These are phyloP conservation scores for Phytopythium oedochilum DNA, from an alignment of 352 stramenopile genomes.

Conservation along the genomic window DNA sequence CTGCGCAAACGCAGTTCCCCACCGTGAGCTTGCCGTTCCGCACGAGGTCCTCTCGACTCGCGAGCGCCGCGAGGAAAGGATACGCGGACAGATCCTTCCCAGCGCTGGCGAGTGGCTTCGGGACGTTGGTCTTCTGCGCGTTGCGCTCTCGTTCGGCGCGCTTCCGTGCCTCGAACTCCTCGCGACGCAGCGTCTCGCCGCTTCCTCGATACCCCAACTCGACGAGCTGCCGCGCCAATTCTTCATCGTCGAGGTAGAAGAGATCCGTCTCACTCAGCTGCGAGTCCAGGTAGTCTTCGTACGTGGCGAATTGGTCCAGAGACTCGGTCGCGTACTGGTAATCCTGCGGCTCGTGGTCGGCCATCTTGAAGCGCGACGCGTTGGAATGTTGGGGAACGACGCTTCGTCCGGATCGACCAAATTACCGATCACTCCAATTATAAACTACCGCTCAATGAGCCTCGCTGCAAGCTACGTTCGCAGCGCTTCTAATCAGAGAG, in stretches of 20 bases:
- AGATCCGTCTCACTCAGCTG: slow-evolving; percentile 91
- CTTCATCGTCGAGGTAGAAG: slow-evolving; percentile 93
- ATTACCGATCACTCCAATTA: background rate
- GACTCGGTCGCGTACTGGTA: slow-evolving; percentile 76
- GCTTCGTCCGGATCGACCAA: background rate
- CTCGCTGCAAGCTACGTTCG: background rate
- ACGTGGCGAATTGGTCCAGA: slow-evolving; percentile 89
- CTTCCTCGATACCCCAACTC: slow-evolving; percentile 93
- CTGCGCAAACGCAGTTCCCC: background rate
- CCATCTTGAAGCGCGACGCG: no score
- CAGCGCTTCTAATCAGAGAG: background rate
- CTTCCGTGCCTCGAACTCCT: slow-evolving; percentile 92
- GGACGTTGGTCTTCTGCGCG: slow-evolving; percentile 86
- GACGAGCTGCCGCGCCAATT: slow-evolving; percentile 90
- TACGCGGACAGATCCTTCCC: slow-evolving; percentile 86
- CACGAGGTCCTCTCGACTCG: slow-evolving; percentile 91
- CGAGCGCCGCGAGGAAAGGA: slow-evolving; percentile 84
- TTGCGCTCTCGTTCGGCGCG: slow-evolving; percentile 83
- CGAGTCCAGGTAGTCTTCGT: slow-evolving; percentile 94
- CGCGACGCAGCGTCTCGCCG: slow-evolving; percentile 87
- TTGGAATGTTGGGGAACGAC: background rate
- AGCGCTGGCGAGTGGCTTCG: slow-evolving; percentile 83
- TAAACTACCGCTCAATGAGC: slow-evolving; percentile 6
- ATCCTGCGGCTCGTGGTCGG: slow-evolving; percentile 50
- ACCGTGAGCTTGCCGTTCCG: slow-evolving; percentile 92